Base-by-base conservation (phyloP, 1,284 basidiomycete genomes). In the Ustilago trichophora region DNA sequence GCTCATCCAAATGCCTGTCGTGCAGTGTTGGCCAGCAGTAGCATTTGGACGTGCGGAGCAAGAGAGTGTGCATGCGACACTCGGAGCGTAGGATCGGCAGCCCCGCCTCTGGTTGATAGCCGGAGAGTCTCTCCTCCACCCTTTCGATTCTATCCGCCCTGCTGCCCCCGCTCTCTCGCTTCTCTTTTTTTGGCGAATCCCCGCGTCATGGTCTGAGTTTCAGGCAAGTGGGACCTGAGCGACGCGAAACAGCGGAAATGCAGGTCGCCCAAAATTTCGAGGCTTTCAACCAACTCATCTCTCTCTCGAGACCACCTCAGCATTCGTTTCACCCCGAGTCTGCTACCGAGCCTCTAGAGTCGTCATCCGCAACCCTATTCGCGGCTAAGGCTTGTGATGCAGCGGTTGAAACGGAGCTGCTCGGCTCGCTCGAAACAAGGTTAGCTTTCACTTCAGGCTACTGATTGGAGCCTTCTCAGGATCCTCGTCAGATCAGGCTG, bases 61-160 rank as follows among this genome's bases (percentile, higher is more conserved):
- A n/a, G n/a, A n/a, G n/a, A n/a, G 36, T 18, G 36, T 49, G 37
- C 46, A 49, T 49, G 46, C 46, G 37, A 49, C 37, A 41, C 34
- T n/a, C 32, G 7, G 13, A 34, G 25, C 18, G 16, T 22, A n/a
- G 37, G 38, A 35, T 41, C 29, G 48, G 38, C 29, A 32, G 38
- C 21, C 11, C 38, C 26, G 48, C n/a, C 13, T 21, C 10, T 8
- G 13, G 27, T 8, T 29, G 27, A 13, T 13, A 29, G 27, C 27
- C 27, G 27, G 13, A 29, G 7, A 13, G 27, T n/a, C n/a, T n/a
- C n/a, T n/a, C n/a, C n/a, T n/a, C n/a, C n/a, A n/a, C n/a, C n/a
- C n/a, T 29, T 13, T 8, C 27, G 8, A 29, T 8, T 29, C 8
- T 13, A 7, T 29, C 27, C 27, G 27, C 27, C n/a, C n/a, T 12